Conservation (phyloP, 768 basidiomycete species). For the Amanita exitialis region DNA sequence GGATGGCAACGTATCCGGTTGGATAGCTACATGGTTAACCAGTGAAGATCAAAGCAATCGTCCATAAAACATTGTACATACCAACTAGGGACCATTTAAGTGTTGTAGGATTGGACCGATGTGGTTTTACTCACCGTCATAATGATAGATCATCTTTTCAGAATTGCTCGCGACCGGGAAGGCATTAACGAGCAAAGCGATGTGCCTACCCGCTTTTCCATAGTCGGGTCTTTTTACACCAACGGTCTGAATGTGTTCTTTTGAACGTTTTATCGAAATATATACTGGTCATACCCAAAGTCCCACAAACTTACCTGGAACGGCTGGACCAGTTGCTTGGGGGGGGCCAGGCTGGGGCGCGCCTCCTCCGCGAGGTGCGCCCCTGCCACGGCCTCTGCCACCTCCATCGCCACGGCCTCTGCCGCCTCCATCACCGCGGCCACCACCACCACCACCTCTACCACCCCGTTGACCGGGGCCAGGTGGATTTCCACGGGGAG, state of each 20-base stretch:
- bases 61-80: conserved; percentile 12
- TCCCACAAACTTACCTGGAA: conserved; percentile 12
- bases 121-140: conserved; percentile 40
- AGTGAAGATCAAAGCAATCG: background rate
- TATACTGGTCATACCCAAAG: conserved; percentile 1
- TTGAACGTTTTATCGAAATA: conserved; percentile 2
- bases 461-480: background rate
- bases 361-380: conserved; percentile 14
- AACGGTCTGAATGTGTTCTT: conserved; percentile 31
- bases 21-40: background rate
- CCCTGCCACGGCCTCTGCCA: background rate
- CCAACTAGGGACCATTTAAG: conserved; percentile 18
- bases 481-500: conserved; percentile 7
- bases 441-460: conserved; percentile 2
- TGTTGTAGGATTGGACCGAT: conserved; percentile 1
- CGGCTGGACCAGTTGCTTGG: conserved; percentile 10
- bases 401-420: conserved; percentile 2
- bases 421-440: background rate
- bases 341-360: conserved; percentile 5
- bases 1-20: conserved; percentile 1
- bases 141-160: conserved; percentile 53
- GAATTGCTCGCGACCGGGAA: conserved; percentile 37
- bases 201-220: conserved; percentile 36
- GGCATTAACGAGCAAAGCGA: conserved; percentile 34
- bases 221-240: conserved; percentile 55